Percentiles rank a stretch among this genome's conserved stretches.
These are phyloP conservation scores for Oryza longistaminata DNA, from an alignment of 176 grass and related monocot genomes.

Conservation along the genomic window DNA sequence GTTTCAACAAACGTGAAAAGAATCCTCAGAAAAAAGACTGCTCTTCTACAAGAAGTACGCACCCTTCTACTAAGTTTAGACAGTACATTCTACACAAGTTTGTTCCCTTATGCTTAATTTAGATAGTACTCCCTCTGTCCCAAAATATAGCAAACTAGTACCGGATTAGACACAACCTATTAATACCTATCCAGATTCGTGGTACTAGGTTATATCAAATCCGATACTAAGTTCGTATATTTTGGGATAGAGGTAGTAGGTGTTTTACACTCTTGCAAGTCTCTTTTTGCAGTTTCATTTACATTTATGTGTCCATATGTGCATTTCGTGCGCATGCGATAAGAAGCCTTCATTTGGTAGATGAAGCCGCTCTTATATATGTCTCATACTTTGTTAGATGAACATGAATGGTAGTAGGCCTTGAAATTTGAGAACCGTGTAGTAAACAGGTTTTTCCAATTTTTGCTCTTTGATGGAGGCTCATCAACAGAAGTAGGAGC, in stretches of 20 bases:
- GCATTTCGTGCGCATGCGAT: constrained; percentile 2
- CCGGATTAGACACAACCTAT: too few species aligned
- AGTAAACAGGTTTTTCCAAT: not conserved
- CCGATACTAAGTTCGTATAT: too few species aligned
- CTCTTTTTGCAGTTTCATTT: not conserved
- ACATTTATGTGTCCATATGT: not conserved
- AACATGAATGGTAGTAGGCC: not conserved
- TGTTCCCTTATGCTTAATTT: not conserved
- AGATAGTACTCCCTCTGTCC: not conserved
- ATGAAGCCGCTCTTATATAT: not conserved
- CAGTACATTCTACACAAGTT: too few species aligned
- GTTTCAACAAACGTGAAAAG: constrained; percentile 54
- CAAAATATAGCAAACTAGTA: too few species aligned
- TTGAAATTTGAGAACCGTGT: not conserved
- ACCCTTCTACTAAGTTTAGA: not conserved
- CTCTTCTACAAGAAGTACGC: constrained; percentile 61
- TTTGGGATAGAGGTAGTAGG: not conserved
- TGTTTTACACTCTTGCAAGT: constrained; percentile 16
- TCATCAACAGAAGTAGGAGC: constrained; percentile 1
- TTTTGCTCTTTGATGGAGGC: constrained; percentile 7
- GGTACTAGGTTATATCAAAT: too few species aligned
- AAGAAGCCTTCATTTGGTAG: constrained; percentile 19
- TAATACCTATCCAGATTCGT: too few species aligned
- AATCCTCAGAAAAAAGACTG: constrained; percentile 46
- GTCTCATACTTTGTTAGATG: constrained; percentile 11